A percentile compares a stretch with the other conserved stretches of the same genome.
phyloP scores from a whole-genome alignment of 2,329 filamentous ascomycete species.

The Penicillium sp. region DNA sequence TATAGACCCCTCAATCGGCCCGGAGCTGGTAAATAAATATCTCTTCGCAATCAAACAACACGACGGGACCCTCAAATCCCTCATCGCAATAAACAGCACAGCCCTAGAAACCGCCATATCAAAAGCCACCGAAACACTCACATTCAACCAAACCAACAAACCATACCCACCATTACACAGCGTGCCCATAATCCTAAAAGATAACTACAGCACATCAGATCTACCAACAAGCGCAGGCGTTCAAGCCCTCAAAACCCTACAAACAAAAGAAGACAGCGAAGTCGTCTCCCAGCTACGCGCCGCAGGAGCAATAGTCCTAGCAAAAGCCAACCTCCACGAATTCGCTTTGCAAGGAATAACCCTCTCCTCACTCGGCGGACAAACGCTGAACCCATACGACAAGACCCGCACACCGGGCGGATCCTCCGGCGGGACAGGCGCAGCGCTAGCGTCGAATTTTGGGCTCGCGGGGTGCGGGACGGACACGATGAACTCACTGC shows the following conservation, averaged over 20 bases:
- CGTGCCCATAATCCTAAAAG: constrained; percentile 63
- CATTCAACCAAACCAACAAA: neutral
- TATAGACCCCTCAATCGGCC: constrained; percentile 55
- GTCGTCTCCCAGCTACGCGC: constrained; percentile 52
- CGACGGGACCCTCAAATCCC: constrained; percentile 59
- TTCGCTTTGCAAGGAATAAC: constrained; percentile 63
- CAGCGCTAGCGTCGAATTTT: constrained; percentile 59
- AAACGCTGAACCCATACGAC: constrained; percentile 68
- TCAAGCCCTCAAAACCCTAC: constrained; percentile 51
- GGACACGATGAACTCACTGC: constrained; percentile 63
- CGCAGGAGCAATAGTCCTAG: constrained; percentile 59
- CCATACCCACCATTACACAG: constrained; percentile 52
- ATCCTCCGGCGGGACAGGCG: constrained; percentile 63
- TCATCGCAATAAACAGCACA: constrained; percentile 54
- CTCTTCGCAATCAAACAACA: constrained; percentile 58
- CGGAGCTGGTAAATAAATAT: constrained; percentile 55
- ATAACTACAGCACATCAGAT: constrained; percentile 60
- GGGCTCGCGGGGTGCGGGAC: constrained; percentile 60
- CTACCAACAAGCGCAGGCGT: constrained; percentile 60
- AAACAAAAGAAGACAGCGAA: constrained; percentile 47
- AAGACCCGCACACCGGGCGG: constrained; percentile 63
- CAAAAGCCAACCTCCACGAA: constrained; percentile 63
- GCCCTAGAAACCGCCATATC: constrained; percentile 51
- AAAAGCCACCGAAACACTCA: constrained; percentile 43
- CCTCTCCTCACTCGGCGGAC: constrained; percentile 63